Conservation (phyloP, 371 early-diverging fungal genomes). For the Haplosporangium sp. region DNA sequence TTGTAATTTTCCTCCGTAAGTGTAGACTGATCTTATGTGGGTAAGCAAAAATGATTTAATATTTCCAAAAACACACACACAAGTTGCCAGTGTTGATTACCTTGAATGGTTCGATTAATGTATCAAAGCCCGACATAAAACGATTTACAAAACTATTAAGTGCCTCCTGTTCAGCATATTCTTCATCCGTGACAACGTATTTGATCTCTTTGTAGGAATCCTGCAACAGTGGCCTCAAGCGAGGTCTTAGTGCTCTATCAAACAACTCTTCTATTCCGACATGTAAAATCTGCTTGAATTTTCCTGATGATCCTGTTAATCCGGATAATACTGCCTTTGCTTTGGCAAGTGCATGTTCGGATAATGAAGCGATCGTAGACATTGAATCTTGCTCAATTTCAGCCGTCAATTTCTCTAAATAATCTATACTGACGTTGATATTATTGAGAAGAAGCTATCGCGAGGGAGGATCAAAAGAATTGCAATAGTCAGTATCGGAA, state of each 20-base stretch:
- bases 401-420: constrained; percentile 73
- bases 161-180: constrained; percentile 86
- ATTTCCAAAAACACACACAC: too few species aligned
- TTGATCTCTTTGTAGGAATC: constrained; percentile 87
- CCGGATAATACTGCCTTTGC: constrained; percentile 64
- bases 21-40: constrained; percentile 55
- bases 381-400: constrained; percentile 71
- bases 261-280: constrained; percentile 85
- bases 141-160: constrained; percentile 84
- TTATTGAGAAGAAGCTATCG: constrained; percentile 80
- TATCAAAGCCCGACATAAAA: constrained; percentile 75
- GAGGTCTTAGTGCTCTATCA: constrained; percentile 81
- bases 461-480: background rate
- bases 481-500: background rate
- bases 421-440: constrained; percentile 82
- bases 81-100: constrained; percentile 26
- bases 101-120: constrained; percentile 69
- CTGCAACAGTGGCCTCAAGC: constrained; percentile 81
- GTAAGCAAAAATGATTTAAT: background rate
- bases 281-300: constrained; percentile 75
- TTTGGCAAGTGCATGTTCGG: constrained; percentile 65
- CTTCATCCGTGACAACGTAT: constrained; percentile 91
- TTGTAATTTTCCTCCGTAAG: constrained; percentile 79
- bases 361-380: constrained; percentile 55
- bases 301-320: constrained; percentile 67